Evolutionary conservation across 2,329 filamentous ascomycete genomes (phyloP).

Genomic region (Trichoderma polysporum): DNA sequence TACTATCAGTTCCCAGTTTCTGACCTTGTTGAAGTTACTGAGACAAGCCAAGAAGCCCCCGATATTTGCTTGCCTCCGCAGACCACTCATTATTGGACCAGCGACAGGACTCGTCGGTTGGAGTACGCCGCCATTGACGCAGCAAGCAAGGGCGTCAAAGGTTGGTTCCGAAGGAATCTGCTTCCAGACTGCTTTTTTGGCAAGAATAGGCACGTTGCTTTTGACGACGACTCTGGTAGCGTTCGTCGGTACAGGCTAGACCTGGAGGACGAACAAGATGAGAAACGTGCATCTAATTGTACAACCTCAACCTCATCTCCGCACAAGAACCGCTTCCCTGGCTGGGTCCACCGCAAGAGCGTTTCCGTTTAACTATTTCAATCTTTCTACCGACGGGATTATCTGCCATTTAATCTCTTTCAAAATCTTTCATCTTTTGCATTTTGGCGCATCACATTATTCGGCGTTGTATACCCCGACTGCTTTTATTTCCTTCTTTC

Average conservation of each 20-base stretch:
- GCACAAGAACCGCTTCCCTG: constrained; percentile 31
- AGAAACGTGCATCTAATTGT: constrained; percentile 26
- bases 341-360: constrained; percentile 33
- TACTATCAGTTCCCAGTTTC: constrained; percentile 54
- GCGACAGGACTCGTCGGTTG: constrained; percentile 59
- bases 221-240: constrained; percentile 63
- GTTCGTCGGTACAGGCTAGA: constrained; percentile 62
- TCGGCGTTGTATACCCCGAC: constrained; percentile 39
- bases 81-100: constrained; percentile 67
- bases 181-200: constrained; percentile 62
- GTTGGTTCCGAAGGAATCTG: constrained; percentile 58
- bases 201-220: constrained; percentile 49
- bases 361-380: constrained; percentile 16
- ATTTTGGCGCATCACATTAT: constrained; percentile 31
- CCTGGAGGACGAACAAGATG: constrained; percentile 47
- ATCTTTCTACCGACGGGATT: not conserved
- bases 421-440: constrained; percentile 25
- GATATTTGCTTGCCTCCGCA: constrained; percentile 46
- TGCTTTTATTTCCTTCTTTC: constrained; percentile 1
- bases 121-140: constrained; percentile 68
- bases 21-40: constrained; percentile 37
- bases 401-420: not conserved
- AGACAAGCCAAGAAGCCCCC: constrained; percentile 24
- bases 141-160: constrained; percentile 57
- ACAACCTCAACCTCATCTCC: constrained; percentile 13